Evolutionary conservation across 1,284 basidiomycete species (phyloP).

Genomic region (Exobasidium cylindrosporum): DNA sequence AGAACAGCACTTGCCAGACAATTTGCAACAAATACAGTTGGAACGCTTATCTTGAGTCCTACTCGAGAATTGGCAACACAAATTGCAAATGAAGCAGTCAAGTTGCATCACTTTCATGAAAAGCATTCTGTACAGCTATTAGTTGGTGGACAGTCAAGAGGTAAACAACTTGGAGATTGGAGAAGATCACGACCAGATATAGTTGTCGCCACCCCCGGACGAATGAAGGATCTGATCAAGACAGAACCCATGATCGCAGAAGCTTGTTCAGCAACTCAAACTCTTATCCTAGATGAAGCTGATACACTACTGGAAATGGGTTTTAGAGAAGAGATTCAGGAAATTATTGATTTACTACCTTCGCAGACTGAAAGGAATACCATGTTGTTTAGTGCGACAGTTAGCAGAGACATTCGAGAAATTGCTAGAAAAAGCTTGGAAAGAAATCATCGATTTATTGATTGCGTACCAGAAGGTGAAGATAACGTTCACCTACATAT

Average conservation of each 20-base stretch:
- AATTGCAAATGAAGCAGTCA: slow-evolving; percentile 80
- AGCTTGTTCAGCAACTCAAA: slow-evolving; percentile 58
- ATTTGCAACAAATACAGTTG: slow-evolving; percentile 59
- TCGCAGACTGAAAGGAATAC: slow-evolving; percentile 72
- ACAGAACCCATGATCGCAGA: slow-evolving; percentile 35
- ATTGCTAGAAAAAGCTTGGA: slow-evolving; percentile 64
- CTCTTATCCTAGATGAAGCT: slow-evolving; percentile 89
- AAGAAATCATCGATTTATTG: slow-evolving; percentile 64
- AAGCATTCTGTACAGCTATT: slow-evolving; percentile 73
- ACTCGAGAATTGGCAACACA: slow-evolving; percentile 92
- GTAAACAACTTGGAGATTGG: slow-evolving; percentile 69
- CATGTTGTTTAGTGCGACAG: slow-evolving; percentile 89
- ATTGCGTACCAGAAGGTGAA: slow-evolving; percentile 63
- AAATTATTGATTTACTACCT: slow-evolving; percentile 71
- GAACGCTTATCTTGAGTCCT: slow-evolving; percentile 82
- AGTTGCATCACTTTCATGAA: slow-evolving; percentile 58
- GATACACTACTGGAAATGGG: slow-evolving; percentile 95
- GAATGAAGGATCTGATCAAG: slow-evolving; percentile 75
- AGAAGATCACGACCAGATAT: slow-evolving; percentile 70
- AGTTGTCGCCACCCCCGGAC: slow-evolving; percentile 88
- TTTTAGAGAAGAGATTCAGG: slow-evolving; percentile 83
- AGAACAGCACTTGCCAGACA: slow-evolving; percentile 24
- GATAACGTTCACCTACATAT: slow-evolving; percentile 73
- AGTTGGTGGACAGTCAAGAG: slow-evolving; percentile 74
- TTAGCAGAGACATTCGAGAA: slow-evolving; percentile 59